Evolutionary conservation across 345 rosid genomes (phyloP).

Genomic region (Arabidopsis suecica): DNA sequence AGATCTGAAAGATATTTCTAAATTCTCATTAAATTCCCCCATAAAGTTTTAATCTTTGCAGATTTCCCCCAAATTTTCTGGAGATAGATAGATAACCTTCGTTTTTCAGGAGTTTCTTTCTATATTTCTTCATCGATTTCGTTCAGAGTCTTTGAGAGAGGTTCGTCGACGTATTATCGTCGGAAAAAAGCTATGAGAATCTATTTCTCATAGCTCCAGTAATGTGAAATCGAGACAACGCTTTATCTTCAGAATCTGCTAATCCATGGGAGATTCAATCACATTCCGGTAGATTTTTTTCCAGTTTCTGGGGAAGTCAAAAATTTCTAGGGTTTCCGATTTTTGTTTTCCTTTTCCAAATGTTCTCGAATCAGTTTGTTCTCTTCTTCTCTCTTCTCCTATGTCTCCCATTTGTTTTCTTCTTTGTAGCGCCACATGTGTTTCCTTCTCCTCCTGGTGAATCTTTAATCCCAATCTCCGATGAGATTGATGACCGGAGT

Average conservation of each 20-base stretch:
- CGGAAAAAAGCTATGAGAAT: conserved; percentile 3
- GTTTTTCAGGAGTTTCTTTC: not conserved
- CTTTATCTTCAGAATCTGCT: not conserved
- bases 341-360: conserved; percentile 36
- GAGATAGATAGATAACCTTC: not conserved
- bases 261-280: conserved; percentile 15
- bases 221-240: not conserved
- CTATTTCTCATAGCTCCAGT: conserved; percentile 7
- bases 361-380: conserved; percentile 62
- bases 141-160: not conserved
- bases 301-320: conserved; percentile 6
- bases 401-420: conserved; percentile 55
- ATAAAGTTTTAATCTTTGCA: not conserved
- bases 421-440: conserved; percentile 57
- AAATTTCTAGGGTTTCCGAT: conserved; percentile 34
- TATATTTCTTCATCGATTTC: conserved; percentile 33
- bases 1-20: conserved; percentile 14
- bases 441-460: conserved; percentile 58
- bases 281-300: conserved; percentile 36
- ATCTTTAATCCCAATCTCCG: conserved; percentile 66
- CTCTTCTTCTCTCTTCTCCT: conserved; percentile 58
- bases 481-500: conserved; percentile 74
- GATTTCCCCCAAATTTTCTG: not conserved
- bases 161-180: not conserved
- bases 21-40: not conserved